Evolutionary conservation across 2,329 filamentous ascomycete species (phyloP), one percentile per base, ranked within the genome.

Genomic region (Thielaviopsis populi): DNA sequence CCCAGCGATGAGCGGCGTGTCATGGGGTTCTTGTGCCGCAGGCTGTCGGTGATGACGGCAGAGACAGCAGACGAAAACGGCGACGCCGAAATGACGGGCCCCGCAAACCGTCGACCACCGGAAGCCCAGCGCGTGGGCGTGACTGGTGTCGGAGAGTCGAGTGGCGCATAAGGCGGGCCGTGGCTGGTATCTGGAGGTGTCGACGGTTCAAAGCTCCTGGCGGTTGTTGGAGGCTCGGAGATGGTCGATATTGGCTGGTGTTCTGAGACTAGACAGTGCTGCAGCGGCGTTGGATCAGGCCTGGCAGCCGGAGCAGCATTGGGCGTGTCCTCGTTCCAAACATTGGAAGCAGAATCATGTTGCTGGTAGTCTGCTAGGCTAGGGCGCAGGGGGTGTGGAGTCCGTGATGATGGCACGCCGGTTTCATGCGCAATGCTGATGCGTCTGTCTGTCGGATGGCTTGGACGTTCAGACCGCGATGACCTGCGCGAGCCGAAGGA

Each of bases 31-130:
- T 77, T 75, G 17, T 77, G 73, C 11, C 78, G 74, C 1, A 82
- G 73, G 37, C 77, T 79, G 67, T 84, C 81, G 50, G 80, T 79
- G 53, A 84, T 79, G 0, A 82, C 80, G 0, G 80, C 79, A 19
- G 76, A 81, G 43, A 84, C 79, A 1, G 82, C 83, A 0, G 81
- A 83, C 1, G 81, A 82, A 41, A 84, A 75, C 0, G 82, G 82
- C 0, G 81, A 83, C 11, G 82, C 81, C 2, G 81, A 83, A 66
- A 83, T 81, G 43, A 84, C 77, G 1, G 78, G 76, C 40, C 77
- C 77, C 33, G 76, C 73, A 66, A 73, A 76, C 59, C 75, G 73
- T 30, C 75, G 73, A 56, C 72, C 72, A 50, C 74, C 73, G 67
- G 70, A 58, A 33, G 53, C 27, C 15, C 53, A 56, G 69, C 69